Conservation (phyloP, 352 stramenopile species). For the Phytophthora tentaculata region DNA sequence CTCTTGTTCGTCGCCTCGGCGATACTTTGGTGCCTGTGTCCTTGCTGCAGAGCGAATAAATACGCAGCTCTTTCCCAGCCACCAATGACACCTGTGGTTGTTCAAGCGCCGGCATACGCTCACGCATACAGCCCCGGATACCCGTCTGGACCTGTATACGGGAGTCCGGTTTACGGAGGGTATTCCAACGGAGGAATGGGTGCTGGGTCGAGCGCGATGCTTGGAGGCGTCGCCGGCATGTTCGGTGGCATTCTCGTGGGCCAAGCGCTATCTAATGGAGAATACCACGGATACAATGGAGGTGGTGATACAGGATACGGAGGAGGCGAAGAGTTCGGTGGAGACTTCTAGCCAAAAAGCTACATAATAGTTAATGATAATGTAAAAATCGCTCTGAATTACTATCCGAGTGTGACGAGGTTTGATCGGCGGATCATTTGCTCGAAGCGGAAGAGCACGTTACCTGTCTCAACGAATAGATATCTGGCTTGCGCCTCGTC, state of each 20-base stretch:
- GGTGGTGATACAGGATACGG: conserved; percentile 13
- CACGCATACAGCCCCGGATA: conserved; percentile 19
- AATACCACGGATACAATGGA: conserved; percentile 20
- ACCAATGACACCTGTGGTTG: conserved; percentile 24
- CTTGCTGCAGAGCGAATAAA: conserved; percentile 28
- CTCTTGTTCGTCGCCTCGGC: conserved; percentile 20
- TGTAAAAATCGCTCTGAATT: conserved; percentile 8
- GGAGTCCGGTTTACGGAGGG: conserved; percentile 16
- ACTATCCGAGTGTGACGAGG: conserved; percentile 36
- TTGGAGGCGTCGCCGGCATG: conserved; percentile 33
- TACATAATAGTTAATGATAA: conserved; percentile 23
- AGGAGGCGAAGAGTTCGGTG: conserved; percentile 38
- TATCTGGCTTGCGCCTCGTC: conserved; percentile 47
- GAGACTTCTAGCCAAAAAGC: conserved; percentile 30
- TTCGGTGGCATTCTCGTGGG: conserved; percentile 34
- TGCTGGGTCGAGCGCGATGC: conserved; percentile 32
- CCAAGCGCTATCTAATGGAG: conserved; percentile 22
- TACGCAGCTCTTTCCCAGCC: conserved; percentile 23
- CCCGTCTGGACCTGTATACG: conserved; percentile 18
- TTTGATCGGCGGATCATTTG: conserved; percentile 43
- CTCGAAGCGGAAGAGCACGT: conserved; percentile 52
- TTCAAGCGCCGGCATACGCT: conserved; percentile 26
- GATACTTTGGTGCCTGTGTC: conserved; percentile 36
- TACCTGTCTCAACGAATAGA: conserved; percentile 46
- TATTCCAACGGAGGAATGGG: conserved; percentile 31